phyloP scores from a whole-genome alignment of 768 basidiomycete species.

The Rhodotorula toruloides region DNA sequence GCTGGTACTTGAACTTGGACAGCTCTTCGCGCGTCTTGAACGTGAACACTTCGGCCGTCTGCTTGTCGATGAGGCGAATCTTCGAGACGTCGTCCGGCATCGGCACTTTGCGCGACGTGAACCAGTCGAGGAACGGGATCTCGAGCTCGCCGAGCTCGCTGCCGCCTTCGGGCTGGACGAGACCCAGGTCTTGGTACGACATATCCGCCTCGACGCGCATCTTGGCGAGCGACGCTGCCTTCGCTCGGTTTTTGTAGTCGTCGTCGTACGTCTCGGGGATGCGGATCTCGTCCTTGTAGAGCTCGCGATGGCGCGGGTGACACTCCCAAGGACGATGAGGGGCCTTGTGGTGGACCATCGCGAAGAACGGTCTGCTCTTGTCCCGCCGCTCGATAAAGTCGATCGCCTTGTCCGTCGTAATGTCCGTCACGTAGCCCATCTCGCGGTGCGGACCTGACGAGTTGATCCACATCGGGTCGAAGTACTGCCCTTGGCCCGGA shows the following conservation, averaged over 20 bases:
- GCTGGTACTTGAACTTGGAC: constrained; percentile 38
- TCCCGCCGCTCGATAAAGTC: constrained; percentile 35
- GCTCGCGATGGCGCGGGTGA: constrained; percentile 37
- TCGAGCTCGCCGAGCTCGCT: constrained; percentile 21
- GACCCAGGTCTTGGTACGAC: constrained; percentile 32
- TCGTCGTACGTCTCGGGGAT: constrained; percentile 39
- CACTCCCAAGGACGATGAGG: constrained; percentile 41
- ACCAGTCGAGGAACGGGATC: constrained; percentile 3
- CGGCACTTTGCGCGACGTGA: constrained; percentile 32
- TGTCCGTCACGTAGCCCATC: constrained; percentile 34
- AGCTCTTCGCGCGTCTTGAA: constrained; percentile 40
- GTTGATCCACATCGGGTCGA: constrained; percentile 37
- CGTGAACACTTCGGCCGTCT: constrained; percentile 38
- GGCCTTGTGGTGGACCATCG: constrained; percentile 42
- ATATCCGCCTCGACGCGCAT: constrained; percentile 39
- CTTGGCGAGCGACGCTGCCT: constrained; percentile 38
- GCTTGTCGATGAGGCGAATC: constrained; percentile 30
- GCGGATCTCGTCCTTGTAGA: constrained; percentile 35
- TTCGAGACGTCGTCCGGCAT: constrained; percentile 36
- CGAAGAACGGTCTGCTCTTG: constrained; percentile 36
- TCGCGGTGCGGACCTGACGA: background rate
- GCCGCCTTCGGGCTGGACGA: constrained; percentile 39
- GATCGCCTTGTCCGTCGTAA: constrained; percentile 41
- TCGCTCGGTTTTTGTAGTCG: constrained; percentile 41
- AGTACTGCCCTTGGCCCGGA: constrained; percentile 38